Base-by-base conservation (phyloP, 1,139 yeast species). In the Geotrichum carabidarum region DNA sequence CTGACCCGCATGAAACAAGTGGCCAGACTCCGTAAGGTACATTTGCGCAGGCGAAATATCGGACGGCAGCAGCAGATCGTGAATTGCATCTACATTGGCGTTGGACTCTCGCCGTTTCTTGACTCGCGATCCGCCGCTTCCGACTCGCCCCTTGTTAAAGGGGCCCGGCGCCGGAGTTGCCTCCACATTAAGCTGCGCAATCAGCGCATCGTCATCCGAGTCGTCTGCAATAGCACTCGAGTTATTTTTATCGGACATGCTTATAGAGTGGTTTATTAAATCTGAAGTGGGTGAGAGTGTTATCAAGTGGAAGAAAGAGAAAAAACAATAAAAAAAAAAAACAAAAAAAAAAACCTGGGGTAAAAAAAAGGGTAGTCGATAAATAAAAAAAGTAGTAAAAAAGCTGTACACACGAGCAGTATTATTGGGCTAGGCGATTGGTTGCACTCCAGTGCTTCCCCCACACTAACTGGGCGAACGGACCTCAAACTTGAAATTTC, bases 1-100 rank as follows among this genome's bases (percentile, higher is more conserved):
- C 66, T 90, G 88, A 3, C 99, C 99, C 3, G 99, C 98, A 65
- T 93, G 98, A 73, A 88, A 93, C 64, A 94, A 75, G 59, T 89
- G 78, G 0, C 97, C 97, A 0, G 90, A 82, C 60, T 89, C 96
- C 0, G 97, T 91, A 12, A 94, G 83, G 67, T 91, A 91, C 53
- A 90, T 75, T 71, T 91, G 98, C 0, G 95, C 97, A 0, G 96
- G 71, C 3, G 70, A 70, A 15, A 77, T 68, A 58, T 75, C 75
- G 54, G 71, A 70, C 8, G 73, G 69, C 1, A 67, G 62, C 34
- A 67, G 55, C 8, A 59, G 58, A 18, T 63, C 57, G 51, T 69
- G 73, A 50, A 69, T 64, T 14, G 67, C 69, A 56, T 69, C 73
- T 11, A 65, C 63, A 35, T 65, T 51, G 32, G 53, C 44, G 40